Percentiles rank a stretch among this genome's conserved stretches.
Evolutionary conservation across 345 rosid genomes (phyloP).

Genomic region (Corchorus olitorius): DNA sequence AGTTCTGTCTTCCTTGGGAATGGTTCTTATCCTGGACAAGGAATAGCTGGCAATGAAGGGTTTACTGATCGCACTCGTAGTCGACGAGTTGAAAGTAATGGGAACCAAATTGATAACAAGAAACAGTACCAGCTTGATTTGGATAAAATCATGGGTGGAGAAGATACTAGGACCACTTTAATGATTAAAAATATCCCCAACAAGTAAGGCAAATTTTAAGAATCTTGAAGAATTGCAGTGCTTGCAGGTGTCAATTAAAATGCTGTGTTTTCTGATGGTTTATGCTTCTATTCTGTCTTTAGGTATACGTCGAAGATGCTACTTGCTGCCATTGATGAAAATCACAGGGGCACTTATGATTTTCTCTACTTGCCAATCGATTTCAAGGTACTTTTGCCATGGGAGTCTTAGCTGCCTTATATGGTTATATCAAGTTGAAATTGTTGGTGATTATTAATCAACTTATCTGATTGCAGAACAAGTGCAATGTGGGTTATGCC

Average conservation of each 20-base stretch:
- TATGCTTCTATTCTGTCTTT: conserved; percentile 23
- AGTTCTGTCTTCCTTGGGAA: conserved; percentile 46
- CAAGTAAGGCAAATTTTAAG: conserved; percentile 55
- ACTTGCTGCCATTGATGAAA: conserved; percentile 88
- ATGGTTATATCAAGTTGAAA: conserved; percentile 8
- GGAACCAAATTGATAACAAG: conserved; percentile 57
- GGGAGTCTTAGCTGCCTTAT: conserved; percentile 11
- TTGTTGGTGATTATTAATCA: conserved; percentile 22
- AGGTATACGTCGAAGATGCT: conserved; percentile 99
- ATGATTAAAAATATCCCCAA: conserved; percentile 97
- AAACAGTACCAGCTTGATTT: conserved; percentile 78
- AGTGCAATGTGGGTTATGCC: conserved; percentile 97
- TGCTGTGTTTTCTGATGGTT: conserved; percentile 17
- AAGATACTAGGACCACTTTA: conserved; percentile 81
- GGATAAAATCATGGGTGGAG: conserved; percentile 69
- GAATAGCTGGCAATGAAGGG: conserved; percentile 44
- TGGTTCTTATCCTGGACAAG: conserved; percentile 56
- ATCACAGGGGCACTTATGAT: conserved; percentile 83
- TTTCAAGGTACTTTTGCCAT: conserved; percentile 60
- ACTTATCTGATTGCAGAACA: conserved; percentile 66
- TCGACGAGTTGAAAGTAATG: conserved; percentile 44
- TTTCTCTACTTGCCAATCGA: conserved; percentile 93
- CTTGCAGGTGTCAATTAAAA: background rate
- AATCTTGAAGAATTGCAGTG: background rate
- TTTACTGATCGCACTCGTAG: conserved; percentile 53